These are phyloP conservation scores for Brasenia schreberi DNA, from an alignment of 164 flowering plant genomes.

Conservation along the genomic window DNA sequence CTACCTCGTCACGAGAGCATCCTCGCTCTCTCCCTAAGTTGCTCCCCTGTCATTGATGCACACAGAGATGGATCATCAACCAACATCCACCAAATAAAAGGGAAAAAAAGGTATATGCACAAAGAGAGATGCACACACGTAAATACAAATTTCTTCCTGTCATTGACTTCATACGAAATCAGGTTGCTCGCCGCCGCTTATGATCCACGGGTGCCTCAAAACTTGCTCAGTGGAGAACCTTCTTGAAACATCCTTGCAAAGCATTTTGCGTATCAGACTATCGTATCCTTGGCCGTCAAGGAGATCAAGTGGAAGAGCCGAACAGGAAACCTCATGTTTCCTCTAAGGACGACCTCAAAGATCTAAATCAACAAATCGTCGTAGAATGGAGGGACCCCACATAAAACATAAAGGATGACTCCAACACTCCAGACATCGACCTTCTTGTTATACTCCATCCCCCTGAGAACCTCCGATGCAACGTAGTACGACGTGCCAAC, in stretches of 20 bases:
- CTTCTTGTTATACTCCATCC: slow-evolving; percentile 57
- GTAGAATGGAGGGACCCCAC: slow-evolving; percentile 53
- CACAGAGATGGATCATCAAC: too few relatives aligned
- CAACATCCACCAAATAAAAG: too few relatives aligned
- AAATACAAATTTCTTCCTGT: too few relatives aligned
- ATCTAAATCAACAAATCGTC: slow-evolving; percentile 56
- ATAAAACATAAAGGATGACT: slow-evolving; percentile 35
- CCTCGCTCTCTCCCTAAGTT: too few relatives aligned
- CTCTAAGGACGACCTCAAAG: slow-evolving; percentile 57
- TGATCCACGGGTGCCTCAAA: slow-evolving; percentile 67
- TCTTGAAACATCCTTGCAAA: slow-evolving; percentile 48
- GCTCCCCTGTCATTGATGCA: too few relatives aligned
- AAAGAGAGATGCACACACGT: too few relatives aligned
- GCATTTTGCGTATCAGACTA: slow-evolving; percentile 53
- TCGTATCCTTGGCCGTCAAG: slow-evolving; percentile 55
- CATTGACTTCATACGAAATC: too few relatives aligned
- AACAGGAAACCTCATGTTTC: slow-evolving; percentile 51
- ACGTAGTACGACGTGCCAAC: slow-evolving; percentile 87
- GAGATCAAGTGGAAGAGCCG: slow-evolving; percentile 42
- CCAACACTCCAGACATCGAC: slow-evolving; percentile 85
- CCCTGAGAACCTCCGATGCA: slow-evolving; percentile 68
- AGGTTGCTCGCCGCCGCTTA: slow-evolving; percentile 31
- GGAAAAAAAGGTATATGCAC: too few relatives aligned
- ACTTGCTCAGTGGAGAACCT: slow-evolving; percentile 78
- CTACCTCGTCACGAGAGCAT: too few relatives aligned